Percentiles rank a stretch among this genome's conserved stretches.
phyloP scores from a whole-genome alignment of 352 stramenopile species.

The Pythium insidiosum region DNA sequence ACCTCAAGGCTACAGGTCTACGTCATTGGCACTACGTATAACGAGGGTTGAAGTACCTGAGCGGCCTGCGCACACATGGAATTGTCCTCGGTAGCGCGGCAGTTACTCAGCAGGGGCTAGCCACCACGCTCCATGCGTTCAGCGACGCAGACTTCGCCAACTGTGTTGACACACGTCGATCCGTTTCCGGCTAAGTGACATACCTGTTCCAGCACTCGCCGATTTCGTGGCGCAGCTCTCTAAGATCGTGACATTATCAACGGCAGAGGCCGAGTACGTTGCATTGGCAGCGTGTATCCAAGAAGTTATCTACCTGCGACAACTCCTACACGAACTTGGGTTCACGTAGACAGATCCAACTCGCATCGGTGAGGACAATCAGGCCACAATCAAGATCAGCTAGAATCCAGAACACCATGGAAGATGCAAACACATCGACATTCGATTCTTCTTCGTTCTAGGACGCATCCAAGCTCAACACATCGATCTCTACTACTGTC shows the following conservation, averaged over 20 bases:
- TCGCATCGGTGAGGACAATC: conserved; percentile 3
- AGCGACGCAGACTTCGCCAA: background rate
- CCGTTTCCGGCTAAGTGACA: conserved; percentile 2
- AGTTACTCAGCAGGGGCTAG: background rate
- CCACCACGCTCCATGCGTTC: background rate
- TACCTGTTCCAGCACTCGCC: conserved; percentile 1
- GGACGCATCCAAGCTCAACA: background rate
- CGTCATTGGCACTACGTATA: conserved; percentile 3
- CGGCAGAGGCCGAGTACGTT: conserved; percentile 5
- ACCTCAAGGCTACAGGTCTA: conserved; percentile 1
- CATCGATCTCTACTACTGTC: conserved; percentile 3
- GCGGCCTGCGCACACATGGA: background rate
- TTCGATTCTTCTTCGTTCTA: conserved; percentile 1
- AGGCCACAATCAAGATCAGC: background rate
- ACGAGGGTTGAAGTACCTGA: conserved; percentile 6
- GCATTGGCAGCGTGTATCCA: background rate
- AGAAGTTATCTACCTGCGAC: conserved; percentile 4
- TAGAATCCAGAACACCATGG: conserved; percentile 6
- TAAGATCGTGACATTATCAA: conserved; percentile 4
- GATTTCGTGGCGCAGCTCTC: conserved; percentile 3
- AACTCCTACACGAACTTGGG: background rate
- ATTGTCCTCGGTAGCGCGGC: background rate
- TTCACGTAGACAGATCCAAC: background rate
- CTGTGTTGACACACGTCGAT: background rate
- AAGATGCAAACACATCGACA: conserved; percentile 7